Conservation (phyloP, 441 rosid genomes). For the Brassica hybrid region DNA sequence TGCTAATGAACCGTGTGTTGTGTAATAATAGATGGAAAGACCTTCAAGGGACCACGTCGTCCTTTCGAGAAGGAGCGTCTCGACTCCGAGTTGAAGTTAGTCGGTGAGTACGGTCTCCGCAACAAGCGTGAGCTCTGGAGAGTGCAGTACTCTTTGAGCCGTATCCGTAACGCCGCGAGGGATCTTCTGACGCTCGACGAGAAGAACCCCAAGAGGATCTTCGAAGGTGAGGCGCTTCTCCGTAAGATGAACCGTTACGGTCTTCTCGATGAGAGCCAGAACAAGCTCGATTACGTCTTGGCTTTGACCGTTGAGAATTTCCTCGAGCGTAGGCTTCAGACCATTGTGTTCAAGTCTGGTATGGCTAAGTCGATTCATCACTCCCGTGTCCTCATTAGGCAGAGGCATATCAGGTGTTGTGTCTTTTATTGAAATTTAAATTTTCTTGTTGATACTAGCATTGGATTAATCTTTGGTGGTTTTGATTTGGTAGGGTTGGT, state of each 20-base stretch:
- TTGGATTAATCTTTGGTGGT: not conserved
- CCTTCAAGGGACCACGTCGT: constrained; percentile 93
- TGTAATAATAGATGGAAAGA: constrained; percentile 76
- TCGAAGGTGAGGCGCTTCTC: constrained; percentile 88
- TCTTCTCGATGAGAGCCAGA: constrained; percentile 82
- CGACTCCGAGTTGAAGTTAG: constrained; percentile 81
- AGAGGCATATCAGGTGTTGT: constrained; percentile 81
- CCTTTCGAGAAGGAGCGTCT: constrained; percentile 94
- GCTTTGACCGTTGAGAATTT: constrained; percentile 87
- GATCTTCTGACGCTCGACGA: constrained; percentile 83
- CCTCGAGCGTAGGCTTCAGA: constrained; percentile 83
- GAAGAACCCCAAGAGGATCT: constrained; percentile 78
- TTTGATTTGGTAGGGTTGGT: constrained; percentile 59
- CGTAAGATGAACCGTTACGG: constrained; percentile 85
- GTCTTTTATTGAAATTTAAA: not conserved
- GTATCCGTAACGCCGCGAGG: constrained; percentile 86
- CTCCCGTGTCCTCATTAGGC: constrained; percentile 88
- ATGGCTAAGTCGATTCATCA: constrained; percentile 93
- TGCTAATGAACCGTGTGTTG: constrained; percentile 10
- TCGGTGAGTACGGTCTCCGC: constrained; percentile 81
- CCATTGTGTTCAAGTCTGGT: constrained; percentile 82
- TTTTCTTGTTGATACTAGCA: not conserved
- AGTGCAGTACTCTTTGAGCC: constrained; percentile 84
- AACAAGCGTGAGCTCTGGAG: constrained; percentile 94
- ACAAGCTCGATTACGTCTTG: constrained; percentile 91